These are phyloP conservation scores for Globisporangium mamillatum DNA, from an alignment of 352 stramenopile species.

Conservation along the genomic window DNA sequence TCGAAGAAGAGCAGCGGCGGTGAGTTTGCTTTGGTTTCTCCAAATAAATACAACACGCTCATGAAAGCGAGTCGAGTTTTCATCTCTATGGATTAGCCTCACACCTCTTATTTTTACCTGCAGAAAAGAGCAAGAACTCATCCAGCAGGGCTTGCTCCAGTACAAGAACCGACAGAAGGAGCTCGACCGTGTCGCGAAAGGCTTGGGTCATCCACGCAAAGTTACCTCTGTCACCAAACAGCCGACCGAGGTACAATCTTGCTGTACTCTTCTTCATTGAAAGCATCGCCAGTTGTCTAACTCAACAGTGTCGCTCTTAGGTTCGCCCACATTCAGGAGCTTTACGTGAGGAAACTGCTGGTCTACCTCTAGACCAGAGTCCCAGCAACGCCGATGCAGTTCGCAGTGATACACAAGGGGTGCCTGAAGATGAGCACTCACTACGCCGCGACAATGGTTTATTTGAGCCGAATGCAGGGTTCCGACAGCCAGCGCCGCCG, in stretches of 20 bases:
- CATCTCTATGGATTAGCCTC: no score
- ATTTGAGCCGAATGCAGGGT: background rate
- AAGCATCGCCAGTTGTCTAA: background rate
- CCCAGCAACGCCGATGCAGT: background rate
- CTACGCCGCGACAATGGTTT: background rate
- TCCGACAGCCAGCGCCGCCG: background rate
- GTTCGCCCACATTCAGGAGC: background rate
- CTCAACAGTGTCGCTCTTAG: background rate
- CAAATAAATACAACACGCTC: background rate
- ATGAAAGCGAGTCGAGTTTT: background rate
- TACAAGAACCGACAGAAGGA: constrained; percentile 64
- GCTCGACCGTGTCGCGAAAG: constrained; percentile 60
- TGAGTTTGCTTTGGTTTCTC: constrained; percentile 10
- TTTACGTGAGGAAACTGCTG: background rate
- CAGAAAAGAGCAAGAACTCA: constrained; percentile 50
- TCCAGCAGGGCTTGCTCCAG: constrained; percentile 44
- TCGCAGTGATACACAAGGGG: background rate
- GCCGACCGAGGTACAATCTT: background rate
- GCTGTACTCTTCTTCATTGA: background rate
- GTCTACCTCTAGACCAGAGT: background rate
- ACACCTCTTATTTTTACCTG: background rate
- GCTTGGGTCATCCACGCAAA: constrained; percentile 17
- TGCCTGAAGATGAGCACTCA: background rate
- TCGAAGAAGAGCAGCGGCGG: constrained; percentile 46
- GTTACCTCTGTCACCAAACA: background rate